Conservation (phyloP, 2,329 filamentous ascomycete genomes). For the Sporothrix pallida region DNA sequence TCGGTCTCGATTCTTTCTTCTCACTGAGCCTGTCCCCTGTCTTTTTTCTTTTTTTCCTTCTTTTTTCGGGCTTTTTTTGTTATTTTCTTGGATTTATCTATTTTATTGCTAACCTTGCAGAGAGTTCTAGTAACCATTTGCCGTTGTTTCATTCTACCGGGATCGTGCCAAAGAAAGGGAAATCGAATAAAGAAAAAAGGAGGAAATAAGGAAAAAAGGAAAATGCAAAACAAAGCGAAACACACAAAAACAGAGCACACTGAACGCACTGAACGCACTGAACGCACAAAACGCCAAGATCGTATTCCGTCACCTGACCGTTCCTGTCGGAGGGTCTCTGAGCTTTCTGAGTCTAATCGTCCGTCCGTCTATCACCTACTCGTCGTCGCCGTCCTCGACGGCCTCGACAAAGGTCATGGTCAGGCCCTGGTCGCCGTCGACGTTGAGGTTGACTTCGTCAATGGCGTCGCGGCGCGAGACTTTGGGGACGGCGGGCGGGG, state of each 20-base stretch:
- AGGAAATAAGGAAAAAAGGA: neutral
- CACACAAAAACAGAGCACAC: slow-evolving; percentile 10
- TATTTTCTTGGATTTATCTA: neutral
- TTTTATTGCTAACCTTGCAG: neutral
- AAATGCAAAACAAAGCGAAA: slow-evolving; percentile 1
- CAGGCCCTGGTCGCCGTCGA: slow-evolving; percentile 51
- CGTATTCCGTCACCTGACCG: neutral
- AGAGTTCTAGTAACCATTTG: neutral
- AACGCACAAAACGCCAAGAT: neutral
- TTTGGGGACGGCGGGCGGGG: slow-evolving; percentile 28
- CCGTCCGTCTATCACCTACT: neutral
- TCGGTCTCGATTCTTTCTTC: no score
- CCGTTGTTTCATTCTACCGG: slow-evolving; percentile 24
- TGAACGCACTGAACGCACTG: neutral
- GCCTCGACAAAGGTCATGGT: slow-evolving; percentile 56
- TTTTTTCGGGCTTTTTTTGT: neutral
- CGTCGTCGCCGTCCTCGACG: slow-evolving; percentile 39
- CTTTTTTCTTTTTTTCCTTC: slow-evolving; percentile 15
- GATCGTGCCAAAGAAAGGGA: slow-evolving; percentile 15
- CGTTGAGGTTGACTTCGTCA: slow-evolving; percentile 54
- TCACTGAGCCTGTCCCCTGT: no score
- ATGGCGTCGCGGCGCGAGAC: slow-evolving; percentile 43
- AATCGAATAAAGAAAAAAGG: slow-evolving; percentile 20
- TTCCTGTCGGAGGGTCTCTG: no score
- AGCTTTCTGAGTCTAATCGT: neutral